Conservation (phyloP, 805 yeast species). For the Peterozyma toletana region DNA sequence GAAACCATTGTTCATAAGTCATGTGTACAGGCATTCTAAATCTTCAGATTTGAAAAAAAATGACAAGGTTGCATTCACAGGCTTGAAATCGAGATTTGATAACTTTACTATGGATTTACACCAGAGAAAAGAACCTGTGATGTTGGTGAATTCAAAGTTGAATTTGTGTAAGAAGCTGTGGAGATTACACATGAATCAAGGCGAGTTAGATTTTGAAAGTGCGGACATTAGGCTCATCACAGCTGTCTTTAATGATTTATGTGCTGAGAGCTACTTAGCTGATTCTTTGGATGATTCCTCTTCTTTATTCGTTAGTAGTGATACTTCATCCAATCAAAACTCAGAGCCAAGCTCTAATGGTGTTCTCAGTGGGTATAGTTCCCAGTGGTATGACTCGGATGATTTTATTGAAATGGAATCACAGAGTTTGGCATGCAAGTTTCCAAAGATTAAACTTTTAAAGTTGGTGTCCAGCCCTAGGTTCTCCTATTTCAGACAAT, state of each 20-base stretch:
- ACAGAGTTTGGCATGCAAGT: constrained; percentile 26
- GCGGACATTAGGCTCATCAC: background rate
- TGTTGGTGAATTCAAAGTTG: constrained; percentile 37
- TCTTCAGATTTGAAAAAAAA: constrained; percentile 24
- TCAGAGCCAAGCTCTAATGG: constrained; percentile 9
- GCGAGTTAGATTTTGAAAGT: constrained; percentile 42
- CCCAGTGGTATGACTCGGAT: constrained; percentile 49
- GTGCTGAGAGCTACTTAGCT: background rate
- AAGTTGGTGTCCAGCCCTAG: constrained; percentile 66
- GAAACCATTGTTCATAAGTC: constrained; percentile 68
- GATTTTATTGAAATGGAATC: constrained; percentile 56
- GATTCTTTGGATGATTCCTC: background rate
- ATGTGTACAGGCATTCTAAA: constrained; percentile 50
- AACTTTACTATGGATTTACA: constrained; percentile 59
- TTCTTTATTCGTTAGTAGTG: background rate
- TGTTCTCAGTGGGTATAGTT: too few relatives aligned
- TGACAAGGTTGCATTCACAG: constrained; percentile 49
- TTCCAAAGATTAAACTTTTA: constrained; percentile 37
- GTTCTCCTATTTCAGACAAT: constrained; percentile 62
- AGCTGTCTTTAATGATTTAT: background rate
- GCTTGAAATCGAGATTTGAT: constrained; percentile 60
- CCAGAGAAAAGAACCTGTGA: constrained; percentile 44
- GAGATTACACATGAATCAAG: constrained; percentile 53
- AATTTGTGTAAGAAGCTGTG: constrained; percentile 33
- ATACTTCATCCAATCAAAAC: background rate